phyloP scores from a whole-genome alignment of 2,329 filamentous ascomycete species.

The Madurella fahalii region DNA sequence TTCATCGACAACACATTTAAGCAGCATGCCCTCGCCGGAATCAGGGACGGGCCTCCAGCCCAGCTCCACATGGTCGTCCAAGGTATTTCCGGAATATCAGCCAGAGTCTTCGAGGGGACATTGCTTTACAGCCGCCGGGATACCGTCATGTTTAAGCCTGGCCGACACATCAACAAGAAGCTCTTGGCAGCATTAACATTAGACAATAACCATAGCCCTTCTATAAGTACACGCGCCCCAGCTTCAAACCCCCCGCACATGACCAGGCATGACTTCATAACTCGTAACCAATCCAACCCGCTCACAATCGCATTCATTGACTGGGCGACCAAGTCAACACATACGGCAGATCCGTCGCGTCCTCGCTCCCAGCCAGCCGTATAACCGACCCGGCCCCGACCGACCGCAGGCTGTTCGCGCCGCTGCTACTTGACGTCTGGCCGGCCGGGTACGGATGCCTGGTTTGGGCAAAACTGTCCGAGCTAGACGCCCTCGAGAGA shows the following conservation, averaged over 20 bases:
- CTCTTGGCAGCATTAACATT: constrained; percentile 7
- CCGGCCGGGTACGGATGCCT: constrained; percentile 38
- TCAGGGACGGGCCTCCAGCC: too few relatives aligned
- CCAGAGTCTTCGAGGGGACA: too few relatives aligned
- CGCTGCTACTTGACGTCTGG: constrained; percentile 40
- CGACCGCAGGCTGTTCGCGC: constrained; percentile 36
- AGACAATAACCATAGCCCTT: constrained; percentile 3
- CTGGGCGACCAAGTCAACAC: constrained; percentile 19
- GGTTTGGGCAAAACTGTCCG: constrained; percentile 40
- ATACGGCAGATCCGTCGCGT: constrained; percentile 25
- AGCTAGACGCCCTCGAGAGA: constrained; percentile 33
- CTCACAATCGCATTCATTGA: neutral
- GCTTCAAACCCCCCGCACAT: neutral
- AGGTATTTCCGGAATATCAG: too few relatives aligned
- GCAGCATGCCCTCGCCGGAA: too few relatives aligned
- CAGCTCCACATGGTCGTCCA: too few relatives aligned
- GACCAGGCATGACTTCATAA: neutral
- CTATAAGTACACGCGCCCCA: neutral
- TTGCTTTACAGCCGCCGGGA: too few relatives aligned
- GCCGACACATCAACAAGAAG: neutral
- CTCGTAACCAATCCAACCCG: neutral
- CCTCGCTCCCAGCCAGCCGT: constrained; percentile 17
- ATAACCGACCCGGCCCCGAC: constrained; percentile 21
- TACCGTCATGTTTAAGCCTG: neutral
- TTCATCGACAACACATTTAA: too few relatives aligned